Evolutionary conservation across 1,284 basidiomycete genomes (phyloP), one percentile per base, ranked within the genome.

Genomic region (Trichosporon inkin): DNA sequence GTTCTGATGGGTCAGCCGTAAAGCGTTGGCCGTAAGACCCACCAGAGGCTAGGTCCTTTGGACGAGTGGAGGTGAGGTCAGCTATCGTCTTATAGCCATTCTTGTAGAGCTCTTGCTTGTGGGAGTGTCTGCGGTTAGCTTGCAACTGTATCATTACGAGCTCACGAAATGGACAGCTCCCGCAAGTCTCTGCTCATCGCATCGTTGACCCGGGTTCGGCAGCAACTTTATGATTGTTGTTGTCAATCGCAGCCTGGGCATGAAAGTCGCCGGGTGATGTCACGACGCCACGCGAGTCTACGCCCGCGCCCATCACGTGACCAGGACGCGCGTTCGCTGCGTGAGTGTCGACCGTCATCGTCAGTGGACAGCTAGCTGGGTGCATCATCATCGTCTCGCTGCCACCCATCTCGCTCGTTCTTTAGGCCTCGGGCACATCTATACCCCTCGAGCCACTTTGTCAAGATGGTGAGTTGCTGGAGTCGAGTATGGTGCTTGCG

Each of bases 41-140:
- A 78, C 76, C 76, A 6, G 61, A 32, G 2, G 67, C 65, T 1
- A 78, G 61, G 38, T 77, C 77, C 1, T 52, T 38, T 0, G 66
- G 61, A 5, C 58, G 38, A 1, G 68, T 47, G 14, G 35, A 35
- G 10, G 57, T 28, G 0, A 78, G 53, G 47, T 78, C 75, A 1
- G 28, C 62, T 10, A 71, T 37, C 0, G 56, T 67, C 34, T 54
- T 60, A 61, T 77, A 78, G 2, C 72, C 71, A 20, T 73, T 72
- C 55, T 71, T 71, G 19, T 54, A n/a, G 4, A 78, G 67, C 5
- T 71, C 68, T 1, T 55, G 28, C 47, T 71, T 71, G 44, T 76
- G 54, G 37, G 68, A 65, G 39, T 68, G 70, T 4, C 69, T 72
- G 49, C 1, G 1, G 35, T 17, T 17, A 52, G 41, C 14, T 22